phyloP scores from a whole-genome alignment of 495 filamentous ascomycete species.

The Penicillium ochrochloron region DNA sequence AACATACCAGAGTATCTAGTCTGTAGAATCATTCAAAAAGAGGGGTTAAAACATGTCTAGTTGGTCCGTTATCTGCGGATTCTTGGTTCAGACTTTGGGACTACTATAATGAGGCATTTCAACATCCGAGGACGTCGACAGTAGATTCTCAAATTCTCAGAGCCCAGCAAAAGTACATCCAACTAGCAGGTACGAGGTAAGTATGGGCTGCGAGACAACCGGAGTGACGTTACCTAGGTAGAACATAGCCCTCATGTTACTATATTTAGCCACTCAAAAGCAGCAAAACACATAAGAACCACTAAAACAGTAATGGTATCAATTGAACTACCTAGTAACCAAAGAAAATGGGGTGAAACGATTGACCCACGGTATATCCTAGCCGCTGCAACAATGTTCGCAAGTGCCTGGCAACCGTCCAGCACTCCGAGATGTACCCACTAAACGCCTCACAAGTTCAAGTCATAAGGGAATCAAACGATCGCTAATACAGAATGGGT shows the following conservation, averaged over 20 bases:
- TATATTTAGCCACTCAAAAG: background rate
- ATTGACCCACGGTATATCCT: conserved; percentile 31
- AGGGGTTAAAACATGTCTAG: too few species aligned
- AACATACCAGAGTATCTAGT: too few species aligned
- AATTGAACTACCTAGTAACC: conserved; percentile 15
- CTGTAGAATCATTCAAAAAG: too few species aligned
- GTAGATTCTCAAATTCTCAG: too few species aligned
- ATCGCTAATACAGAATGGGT: conserved; percentile 48
- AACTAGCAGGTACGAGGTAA: too few species aligned
- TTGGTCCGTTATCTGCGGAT: too few species aligned
- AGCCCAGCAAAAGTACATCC: too few species aligned
- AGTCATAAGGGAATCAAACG: conserved; percentile 34
- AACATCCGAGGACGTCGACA: too few species aligned
- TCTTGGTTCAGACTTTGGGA: too few species aligned
- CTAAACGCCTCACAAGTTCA: conserved; percentile 41
- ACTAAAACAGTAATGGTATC: conserved; percentile 6
- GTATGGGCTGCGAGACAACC: too few species aligned
- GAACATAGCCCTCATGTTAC: background rate
- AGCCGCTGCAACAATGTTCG: conserved; percentile 31
- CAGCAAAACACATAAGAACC: background rate
- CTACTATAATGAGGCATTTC: too few species aligned
- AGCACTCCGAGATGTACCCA: conserved; percentile 30
- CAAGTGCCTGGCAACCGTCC: conserved; percentile 24
- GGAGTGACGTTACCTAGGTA: too few species aligned
- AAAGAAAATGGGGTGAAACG: conserved; percentile 18